phyloP scores from a whole-genome alignment of 768 basidiomycete species.

The Serpula lacrymans region DNA sequence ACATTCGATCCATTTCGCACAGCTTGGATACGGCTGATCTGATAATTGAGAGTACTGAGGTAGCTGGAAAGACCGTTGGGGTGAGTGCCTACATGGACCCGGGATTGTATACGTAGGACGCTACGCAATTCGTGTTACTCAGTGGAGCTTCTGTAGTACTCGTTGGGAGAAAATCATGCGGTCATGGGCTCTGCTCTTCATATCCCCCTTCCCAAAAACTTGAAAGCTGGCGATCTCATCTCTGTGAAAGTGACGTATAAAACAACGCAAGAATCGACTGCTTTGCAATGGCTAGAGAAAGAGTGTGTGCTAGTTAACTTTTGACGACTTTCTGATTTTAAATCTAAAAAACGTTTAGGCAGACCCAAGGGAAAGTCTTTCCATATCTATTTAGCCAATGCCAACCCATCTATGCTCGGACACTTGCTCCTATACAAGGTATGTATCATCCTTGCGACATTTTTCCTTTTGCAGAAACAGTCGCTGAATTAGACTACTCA shows the following conservation, averaged over 20 bases:
- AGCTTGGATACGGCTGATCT: conserved; percentile 79
- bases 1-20: conserved; percentile 4
- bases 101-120: background rate
- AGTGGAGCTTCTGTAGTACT: conserved; percentile 35
- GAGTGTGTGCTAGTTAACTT: conserved; percentile 50
- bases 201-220: conserved; percentile 46
- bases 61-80: conserved; percentile 45
- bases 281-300: conserved; percentile 86
- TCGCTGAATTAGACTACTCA: conserved; percentile 4
- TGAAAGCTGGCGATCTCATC: conserved; percentile 39
- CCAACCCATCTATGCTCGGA: conserved; percentile 87
- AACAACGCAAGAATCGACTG: conserved; percentile 72
- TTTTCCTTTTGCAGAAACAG: too few species aligned
- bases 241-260: conserved; percentile 59
- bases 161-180: conserved; percentile 52
- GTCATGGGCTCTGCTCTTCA: conserved; percentile 79
- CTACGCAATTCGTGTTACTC: background rate
- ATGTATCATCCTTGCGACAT: background rate
- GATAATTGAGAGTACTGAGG: conserved; percentile 49
- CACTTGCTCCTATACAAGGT: conserved; percentile 80
- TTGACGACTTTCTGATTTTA: too few species aligned
- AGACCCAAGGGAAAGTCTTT: conserved; percentile 82
- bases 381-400: conserved; percentile 92
- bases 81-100: conserved; percentile 32
- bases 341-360: conserved; percentile 36